Evolutionary conservation across 2,329 filamentous ascomycete species (phyloP), one percentile per base, ranked within the genome.

Genomic region (Diaporthe humulicola): DNA sequence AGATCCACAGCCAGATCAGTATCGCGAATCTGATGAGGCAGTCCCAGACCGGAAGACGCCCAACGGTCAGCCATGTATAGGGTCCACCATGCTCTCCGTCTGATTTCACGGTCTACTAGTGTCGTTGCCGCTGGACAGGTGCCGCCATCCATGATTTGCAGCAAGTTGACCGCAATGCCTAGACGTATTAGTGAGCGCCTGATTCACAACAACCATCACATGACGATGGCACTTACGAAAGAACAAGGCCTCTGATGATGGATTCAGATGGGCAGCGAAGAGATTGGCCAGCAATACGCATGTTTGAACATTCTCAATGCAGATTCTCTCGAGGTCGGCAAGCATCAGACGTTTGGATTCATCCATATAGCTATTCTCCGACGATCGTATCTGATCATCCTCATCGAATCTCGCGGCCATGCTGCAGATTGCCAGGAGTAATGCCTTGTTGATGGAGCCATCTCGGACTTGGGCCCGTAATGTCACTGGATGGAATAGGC

Each of bases 61-160:
- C 60, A 64, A 4, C 60, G 60, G 25, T 64, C 60, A n/a, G 60
- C 60, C 60, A 64, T 64, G 19, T 64, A 64, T 3, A 64, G 40
- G 17, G 60, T 64, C 60, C 60, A 64, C 60, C 60, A 64, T 64
- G 60, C 40, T 48, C 60, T 30, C 17, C 60, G 12, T 48, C 60
- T 45, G 40, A 64, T 30, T 6, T 64, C 60, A 4, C 40, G 25
- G 17, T 64, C 60, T 15, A 48, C 14, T 5, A 64, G 40, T 9
- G 60, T 48, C 5, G 25, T 64, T 4, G 60, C 25, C 1, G 10
- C 25, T 64, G 40, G 60, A n/a, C 40, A 33, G 15, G 25, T 64
- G 17, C 60, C 42, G 3, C 19, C 40, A 9, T 33, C 42, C 60
- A 66, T 33, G 12, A 48, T 66, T 25, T 66, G 40, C 17, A 66